Evolutionary conservation across 495 filamentous ascomycete species (phyloP), one percentile per base, ranked within the genome.

Genomic region (Patellaria atrata): DNA sequence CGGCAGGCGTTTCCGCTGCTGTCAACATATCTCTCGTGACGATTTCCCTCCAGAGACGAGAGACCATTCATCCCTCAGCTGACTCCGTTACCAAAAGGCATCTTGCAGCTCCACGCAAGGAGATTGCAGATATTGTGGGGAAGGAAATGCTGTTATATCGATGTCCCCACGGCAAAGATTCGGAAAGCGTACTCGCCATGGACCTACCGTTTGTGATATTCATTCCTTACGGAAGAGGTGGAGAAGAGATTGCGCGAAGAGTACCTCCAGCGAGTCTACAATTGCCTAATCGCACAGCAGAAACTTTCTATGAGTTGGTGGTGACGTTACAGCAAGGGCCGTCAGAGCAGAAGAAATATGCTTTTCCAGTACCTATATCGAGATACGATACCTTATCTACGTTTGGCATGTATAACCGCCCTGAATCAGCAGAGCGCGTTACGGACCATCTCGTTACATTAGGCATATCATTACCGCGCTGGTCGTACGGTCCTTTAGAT

Each of bases 351-450:
- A 80, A 78, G 49, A 92, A 91, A 62, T 89, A 86, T 50, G 58
- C 77, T 5, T 93, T 94, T 43, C 86, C 89, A 1, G 81, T 96
- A 1, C 91, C 89, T 9, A 73, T 97, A 42, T 69, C 75, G 42
- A 70, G 89, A 44, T 97, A 94, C 59, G 89, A 97, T 56, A 97
- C 85, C 3, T 64, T 97, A 19, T 94, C 86, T 15, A 96, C 89
- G 20, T 97, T 96, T 58, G 91, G 89, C 54, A 97, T 97, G 89
- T 97, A 94, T 61, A 94, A 96, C 59, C 76, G 84, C 18, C 89
- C 84, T 7, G 89, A 94, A 55, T 75, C 73, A 33, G 81, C 81
- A 30, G 81, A 92, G 42, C 70, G 70, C 33, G 77, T 85, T 35
- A 69, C 81, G 24, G 89, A 97, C 56, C 86, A 92, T 52, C 59